phyloP scores from a whole-genome alignment of 306 rosid genomes.

The Cercis canadensis region DNA sequence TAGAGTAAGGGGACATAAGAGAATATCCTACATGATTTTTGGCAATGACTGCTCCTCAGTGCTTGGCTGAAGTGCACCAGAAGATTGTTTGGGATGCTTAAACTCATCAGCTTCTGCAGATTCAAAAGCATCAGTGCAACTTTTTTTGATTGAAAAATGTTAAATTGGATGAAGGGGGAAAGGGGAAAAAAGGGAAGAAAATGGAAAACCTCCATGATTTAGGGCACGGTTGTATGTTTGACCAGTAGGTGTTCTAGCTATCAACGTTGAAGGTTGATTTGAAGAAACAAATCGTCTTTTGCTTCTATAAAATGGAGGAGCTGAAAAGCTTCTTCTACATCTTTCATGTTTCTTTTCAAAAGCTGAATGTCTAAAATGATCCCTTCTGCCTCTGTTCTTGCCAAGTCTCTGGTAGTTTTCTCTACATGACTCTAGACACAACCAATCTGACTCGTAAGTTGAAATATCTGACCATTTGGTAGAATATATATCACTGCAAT shows the following conservation, averaged over 20 bases:
- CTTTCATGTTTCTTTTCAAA: constrained; percentile 46
- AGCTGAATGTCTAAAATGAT: constrained; percentile 36
- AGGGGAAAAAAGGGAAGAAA: constrained; percentile 6
- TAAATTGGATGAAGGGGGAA: constrained; percentile 21
- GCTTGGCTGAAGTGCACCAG: constrained; percentile 30
- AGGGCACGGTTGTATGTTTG: constrained; percentile 42
- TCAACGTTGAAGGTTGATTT: constrained; percentile 46
- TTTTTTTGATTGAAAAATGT: constrained; percentile 20
- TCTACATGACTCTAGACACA: constrained; percentile 36
- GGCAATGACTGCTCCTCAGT: constrained; percentile 43
- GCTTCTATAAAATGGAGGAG: constrained; percentile 78
- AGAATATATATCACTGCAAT: constrained; percentile 35
- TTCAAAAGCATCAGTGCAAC: constrained; percentile 36
- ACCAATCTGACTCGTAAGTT: constrained; percentile 46
- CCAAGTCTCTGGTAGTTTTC: constrained; percentile 39
- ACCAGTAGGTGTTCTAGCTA: constrained; percentile 41
- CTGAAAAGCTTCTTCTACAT: constrained; percentile 72
- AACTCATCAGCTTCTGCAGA: constrained; percentile 52
- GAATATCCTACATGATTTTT: constrained; percentile 51
- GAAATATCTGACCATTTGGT: constrained; percentile 42
- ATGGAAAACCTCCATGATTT: constrained; percentile 52
- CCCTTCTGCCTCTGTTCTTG: constrained; percentile 40
- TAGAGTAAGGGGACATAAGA: constrained; percentile 29
- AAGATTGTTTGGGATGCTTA: constrained; percentile 44
- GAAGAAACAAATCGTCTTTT: constrained; percentile 64